Percentiles rank a stretch among this genome's conserved stretches.
Conservation (phyloP, 768 basidiomycete genomes). For the Psilocybe tampanensis region DNA sequence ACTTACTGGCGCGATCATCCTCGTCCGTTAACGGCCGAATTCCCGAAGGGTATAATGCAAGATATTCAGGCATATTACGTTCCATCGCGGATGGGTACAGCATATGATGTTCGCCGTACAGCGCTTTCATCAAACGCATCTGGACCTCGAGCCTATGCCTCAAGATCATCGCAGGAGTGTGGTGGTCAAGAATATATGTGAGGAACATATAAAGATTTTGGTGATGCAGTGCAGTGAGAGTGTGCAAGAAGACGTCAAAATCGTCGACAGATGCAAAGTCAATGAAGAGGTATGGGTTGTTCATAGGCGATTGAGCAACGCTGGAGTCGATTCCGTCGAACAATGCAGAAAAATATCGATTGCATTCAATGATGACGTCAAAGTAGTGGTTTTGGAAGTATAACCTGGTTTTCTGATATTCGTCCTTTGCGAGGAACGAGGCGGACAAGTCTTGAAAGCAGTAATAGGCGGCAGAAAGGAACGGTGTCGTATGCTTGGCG, state of each 20-base stretch:
- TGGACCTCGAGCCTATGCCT: neutral
- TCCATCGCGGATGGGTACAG: neutral
- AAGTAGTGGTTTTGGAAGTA: neutral
- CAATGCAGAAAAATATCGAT: neutral
- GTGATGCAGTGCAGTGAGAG: neutral
- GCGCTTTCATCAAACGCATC: neutral
- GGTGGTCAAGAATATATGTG: neutral
- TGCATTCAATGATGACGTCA: neutral
- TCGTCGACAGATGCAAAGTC: neutral
- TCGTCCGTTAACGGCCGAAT: neutral
- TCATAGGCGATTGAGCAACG: neutral
- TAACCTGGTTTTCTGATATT: neutral
- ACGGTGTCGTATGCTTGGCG: neutral
- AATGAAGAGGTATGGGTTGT: neutral
- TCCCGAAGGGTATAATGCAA: neutral
- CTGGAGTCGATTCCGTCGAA: neutral
- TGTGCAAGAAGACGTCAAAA: neutral
- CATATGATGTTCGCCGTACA: neutral
- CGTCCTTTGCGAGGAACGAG: neutral
- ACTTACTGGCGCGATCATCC: neutral
- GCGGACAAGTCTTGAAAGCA: neutral
- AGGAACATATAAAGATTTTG: neutral
- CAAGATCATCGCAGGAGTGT: neutral
- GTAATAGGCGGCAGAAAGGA: neutral
- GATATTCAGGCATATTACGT: neutral